Percentiles rank a stretch among this genome's conserved stretches.
Conservation (phyloP, 2,329 filamentous ascomycete genomes). For the Chrysosporium queenslandicum region DNA sequence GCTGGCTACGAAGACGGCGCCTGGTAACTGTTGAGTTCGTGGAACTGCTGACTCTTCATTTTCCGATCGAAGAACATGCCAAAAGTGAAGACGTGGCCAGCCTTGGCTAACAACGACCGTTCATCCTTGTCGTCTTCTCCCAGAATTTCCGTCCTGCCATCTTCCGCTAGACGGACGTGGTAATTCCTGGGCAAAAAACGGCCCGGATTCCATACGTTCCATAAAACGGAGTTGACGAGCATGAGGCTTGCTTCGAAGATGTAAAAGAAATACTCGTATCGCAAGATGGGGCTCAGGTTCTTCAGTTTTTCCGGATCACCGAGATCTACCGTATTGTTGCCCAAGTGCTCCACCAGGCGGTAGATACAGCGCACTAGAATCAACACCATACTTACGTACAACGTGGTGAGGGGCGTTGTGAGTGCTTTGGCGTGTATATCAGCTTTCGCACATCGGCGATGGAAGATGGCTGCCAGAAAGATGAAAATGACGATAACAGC, state of each 20-base stretch:
- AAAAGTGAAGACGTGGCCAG: slow-evolving; percentile 11
- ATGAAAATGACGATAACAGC: slow-evolving; percentile 18
- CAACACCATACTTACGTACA: slow-evolving; percentile 43
- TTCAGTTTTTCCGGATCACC: slow-evolving; percentile 15
- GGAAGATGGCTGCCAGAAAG: slow-evolving; percentile 16
- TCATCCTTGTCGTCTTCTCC: slow-evolving; percentile 40
- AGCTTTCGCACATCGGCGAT: slow-evolving; percentile 14
- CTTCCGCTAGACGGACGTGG: slow-evolving; percentile 42
- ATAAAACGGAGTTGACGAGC: slow-evolving; percentile 41
- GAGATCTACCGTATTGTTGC: slow-evolving; percentile 11
- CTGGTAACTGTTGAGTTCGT: neutral
- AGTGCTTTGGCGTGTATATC: slow-evolving; percentile 24
- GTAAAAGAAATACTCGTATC: slow-evolving; percentile 50
- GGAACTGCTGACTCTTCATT: neutral
- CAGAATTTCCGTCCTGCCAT: slow-evolving; percentile 42
- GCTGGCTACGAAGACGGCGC: neutral
- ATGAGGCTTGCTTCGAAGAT: slow-evolving; percentile 47
- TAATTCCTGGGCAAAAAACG: slow-evolving; percentile 41
- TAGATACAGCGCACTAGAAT: slow-evolving; percentile 46
- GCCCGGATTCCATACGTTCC: slow-evolving; percentile 44
- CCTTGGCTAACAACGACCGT: slow-evolving; percentile 31
- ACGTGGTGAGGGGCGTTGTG: slow-evolving; percentile 35
- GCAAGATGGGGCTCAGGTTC: slow-evolving; percentile 37
- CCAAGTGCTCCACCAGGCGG: slow-evolving; percentile 48
- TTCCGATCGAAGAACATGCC: slow-evolving; percentile 14